Evolutionary conservation across 106 monocot genomes (phyloP).

Genomic region (Acanthochlamys bracteata): DNA sequence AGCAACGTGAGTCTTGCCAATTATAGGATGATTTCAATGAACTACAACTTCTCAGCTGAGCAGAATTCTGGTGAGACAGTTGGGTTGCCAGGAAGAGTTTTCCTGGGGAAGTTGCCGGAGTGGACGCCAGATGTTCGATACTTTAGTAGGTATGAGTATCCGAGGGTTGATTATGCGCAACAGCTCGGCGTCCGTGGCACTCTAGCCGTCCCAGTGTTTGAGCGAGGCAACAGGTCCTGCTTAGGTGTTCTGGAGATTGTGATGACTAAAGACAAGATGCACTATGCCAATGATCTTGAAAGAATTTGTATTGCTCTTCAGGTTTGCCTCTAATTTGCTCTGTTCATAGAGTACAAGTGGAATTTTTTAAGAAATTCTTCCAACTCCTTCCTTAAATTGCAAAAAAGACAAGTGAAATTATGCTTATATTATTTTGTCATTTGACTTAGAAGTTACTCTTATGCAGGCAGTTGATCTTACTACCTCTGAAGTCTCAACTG

Average conservation of each 20-base stretch:
- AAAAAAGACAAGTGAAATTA: too few relatives aligned
- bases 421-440: too few relatives aligned
- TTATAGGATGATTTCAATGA: constrained; percentile 48
- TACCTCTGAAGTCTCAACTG: constrained; percentile 28
- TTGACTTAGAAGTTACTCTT: neutral
- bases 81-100: constrained; percentile 84
- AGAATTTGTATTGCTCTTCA: constrained; percentile 80
- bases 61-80: constrained; percentile 29
- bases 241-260: constrained; percentile 89
- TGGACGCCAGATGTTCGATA: constrained; percentile 90
- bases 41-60: constrained; percentile 58
- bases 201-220: constrained; percentile 71
- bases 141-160: constrained; percentile 58
- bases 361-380: too few relatives aligned
- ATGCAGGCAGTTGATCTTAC: constrained; percentile 82
- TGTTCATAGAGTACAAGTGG: too few relatives aligned
- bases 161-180: constrained; percentile 52
- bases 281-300: constrained; percentile 59
- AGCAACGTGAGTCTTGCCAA: constrained; percentile 33
- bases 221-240: constrained; percentile 33
- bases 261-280: constrained; percentile 52
- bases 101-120: constrained; percentile 67
- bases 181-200: constrained; percentile 42
- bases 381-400: too few relatives aligned
- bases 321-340: constrained; percentile 26